Base-by-base conservation (phyloP, 352 stramenopile genomes). In the Globisporangium ultimum region DNA sequence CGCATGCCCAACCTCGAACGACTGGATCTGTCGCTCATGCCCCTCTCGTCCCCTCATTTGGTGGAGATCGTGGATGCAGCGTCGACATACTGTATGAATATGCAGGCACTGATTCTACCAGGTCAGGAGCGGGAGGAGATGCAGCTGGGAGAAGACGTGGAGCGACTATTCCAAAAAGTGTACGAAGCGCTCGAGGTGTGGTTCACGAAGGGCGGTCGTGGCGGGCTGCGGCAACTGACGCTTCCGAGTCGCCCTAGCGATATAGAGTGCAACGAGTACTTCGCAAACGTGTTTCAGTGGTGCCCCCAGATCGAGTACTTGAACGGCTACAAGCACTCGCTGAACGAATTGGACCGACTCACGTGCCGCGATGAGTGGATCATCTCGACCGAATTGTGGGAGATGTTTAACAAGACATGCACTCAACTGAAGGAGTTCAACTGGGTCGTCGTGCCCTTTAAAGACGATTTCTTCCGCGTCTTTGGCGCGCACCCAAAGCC, bases 401-500 rank as follows among this genome's bases (percentile, higher is more conserved):
- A 73, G 17, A 43, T 47, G 20, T 78, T 78, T 21, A 75, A 77
- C 32, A 58, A 54, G 21, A 67, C 57, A 7, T 84, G 71, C 48
- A 75, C 54, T 3, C 61, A 74, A 24, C 53, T 83, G 54, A 63
- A 52, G 0, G 66, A 74, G 20, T 80, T 78, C 48, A 58, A 76
- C 34, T 84, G 71, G 68, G 58, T 58, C 1, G 58, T 76, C 6
- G 71, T 73, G 14, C 71, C 68, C 0, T 79, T 75, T 50, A 64
- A 71, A 17, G 68, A 76, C 17, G 64, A 65, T 3, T 79, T 80
- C 53, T 85, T 83, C 41, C 57, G 67, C 8, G 57, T 69, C 1
- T 85, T 80, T 52, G 68, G 72, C 13, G 54, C 78, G 18, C 15
- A 73, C 43, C 22, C 62, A 1, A 85, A 83, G 53, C 68, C 68